Evolutionary conservation across 2,329 filamentous ascomycete species (phyloP).

Genomic region (Cytospora chrysosperma): DNA sequence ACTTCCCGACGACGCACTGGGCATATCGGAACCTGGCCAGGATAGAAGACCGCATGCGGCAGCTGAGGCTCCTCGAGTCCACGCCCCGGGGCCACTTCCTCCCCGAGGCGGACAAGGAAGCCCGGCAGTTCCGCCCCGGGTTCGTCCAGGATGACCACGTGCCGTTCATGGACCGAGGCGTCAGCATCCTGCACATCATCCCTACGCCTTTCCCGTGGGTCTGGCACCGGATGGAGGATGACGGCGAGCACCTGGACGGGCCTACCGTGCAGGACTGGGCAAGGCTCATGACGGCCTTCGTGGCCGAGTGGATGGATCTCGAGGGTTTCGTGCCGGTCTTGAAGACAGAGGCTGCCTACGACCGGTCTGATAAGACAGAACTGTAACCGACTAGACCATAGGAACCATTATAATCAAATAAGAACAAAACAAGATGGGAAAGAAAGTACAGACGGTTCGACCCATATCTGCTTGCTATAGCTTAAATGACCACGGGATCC

Average conservation of each 20-base stretch:
- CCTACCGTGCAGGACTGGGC: slow-evolving; percentile 75
- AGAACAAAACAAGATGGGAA: no score
- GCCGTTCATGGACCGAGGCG: slow-evolving; percentile 72
- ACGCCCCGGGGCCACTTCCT: slow-evolving; percentile 29
- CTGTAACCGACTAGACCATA: neutral
- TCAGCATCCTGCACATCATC: slow-evolving; percentile 75
- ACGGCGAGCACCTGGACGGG: slow-evolving; percentile 70
- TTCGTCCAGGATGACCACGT: slow-evolving; percentile 71
- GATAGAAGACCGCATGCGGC: slow-evolving; percentile 72
- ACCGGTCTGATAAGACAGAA: slow-evolving; percentile 19
- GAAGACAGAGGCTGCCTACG: neutral
- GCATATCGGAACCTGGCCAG: slow-evolving; percentile 76
- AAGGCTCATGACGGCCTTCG: slow-evolving; percentile 69
- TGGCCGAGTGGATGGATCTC: slow-evolving; percentile 73
- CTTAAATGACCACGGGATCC: neutral
- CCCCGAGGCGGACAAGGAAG: slow-evolving; percentile 39
- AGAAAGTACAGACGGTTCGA: no score
- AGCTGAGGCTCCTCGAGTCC: slow-evolving; percentile 65
- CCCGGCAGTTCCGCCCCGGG: slow-evolving; percentile 34
- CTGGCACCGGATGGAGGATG: slow-evolving; percentile 72
- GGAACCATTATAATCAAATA: neutral
- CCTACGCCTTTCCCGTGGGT: slow-evolving; percentile 67
- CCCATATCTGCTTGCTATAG: no score
- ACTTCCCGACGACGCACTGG: slow-evolving; percentile 91
- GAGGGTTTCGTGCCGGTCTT: slow-evolving; percentile 17